phyloP scores from a whole-genome alignment of 208 protist species.

The Naegleria gruberi region DNA sequence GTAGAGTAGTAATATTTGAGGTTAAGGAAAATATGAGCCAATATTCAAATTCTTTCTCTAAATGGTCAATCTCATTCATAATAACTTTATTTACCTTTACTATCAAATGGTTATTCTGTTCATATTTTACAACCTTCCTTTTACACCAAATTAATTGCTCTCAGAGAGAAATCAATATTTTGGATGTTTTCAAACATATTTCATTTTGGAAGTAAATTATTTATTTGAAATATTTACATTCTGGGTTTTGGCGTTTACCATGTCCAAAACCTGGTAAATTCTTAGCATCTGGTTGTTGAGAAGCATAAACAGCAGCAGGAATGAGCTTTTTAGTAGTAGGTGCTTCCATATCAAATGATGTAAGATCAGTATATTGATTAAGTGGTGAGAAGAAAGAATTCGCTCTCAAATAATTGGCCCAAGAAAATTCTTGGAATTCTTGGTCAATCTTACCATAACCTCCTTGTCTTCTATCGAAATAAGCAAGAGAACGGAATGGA shows the following conservation, averaged over 20 bases:
- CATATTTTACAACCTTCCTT: background rate
- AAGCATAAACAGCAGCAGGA: background rate
- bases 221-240: background rate
- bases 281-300: background rate
- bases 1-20: background rate
- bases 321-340: background rate
- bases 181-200: background rate
- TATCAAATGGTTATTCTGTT: background rate
- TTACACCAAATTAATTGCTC: background rate
- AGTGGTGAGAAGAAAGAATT: background rate
- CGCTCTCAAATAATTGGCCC: background rate
- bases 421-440: background rate
- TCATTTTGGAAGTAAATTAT: background rate
- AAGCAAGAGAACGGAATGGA: background rate
- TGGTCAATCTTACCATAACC: background rate
- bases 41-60: background rate
- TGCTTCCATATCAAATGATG: background rate
- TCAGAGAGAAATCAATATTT: background rate
- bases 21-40: background rate
- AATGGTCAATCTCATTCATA: background rate
- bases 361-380: background rate
- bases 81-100: background rate
- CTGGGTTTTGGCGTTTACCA: background rate
- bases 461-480: background rate
- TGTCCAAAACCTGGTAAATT: background rate